These are phyloP conservation scores for Dictyophora rubrovolvata DNA, from an alignment of 768 basidiomycete species.

Conservation along the genomic window DNA sequence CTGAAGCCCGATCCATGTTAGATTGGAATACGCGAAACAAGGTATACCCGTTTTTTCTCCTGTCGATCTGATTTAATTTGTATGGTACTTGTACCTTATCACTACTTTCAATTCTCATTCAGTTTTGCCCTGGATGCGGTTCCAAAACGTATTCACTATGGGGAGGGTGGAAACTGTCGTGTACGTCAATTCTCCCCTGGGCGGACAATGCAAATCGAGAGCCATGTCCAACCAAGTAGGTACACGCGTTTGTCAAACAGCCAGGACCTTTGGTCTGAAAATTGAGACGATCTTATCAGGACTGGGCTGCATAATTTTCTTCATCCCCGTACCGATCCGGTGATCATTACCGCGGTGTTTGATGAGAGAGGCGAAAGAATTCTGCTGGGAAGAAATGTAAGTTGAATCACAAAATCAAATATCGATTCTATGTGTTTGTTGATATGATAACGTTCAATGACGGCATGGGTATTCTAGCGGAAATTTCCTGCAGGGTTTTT, in stretches of 20 bases:
- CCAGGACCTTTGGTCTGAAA: conserved; percentile 2
- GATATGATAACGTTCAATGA: neutral
- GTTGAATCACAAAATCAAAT: conserved; percentile 17
- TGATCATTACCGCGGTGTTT: conserved; percentile 84
- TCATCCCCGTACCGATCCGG: conserved; percentile 76
- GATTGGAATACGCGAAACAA: conserved; percentile 94
- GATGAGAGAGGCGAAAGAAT: conserved; percentile 75
- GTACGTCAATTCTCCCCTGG: conserved; percentile 69
- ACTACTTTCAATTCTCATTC: neutral
- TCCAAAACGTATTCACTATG: conserved; percentile 73
- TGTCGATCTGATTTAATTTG: neutral
- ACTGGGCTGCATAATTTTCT: conserved; percentile 82
- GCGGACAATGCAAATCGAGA: conserved; percentile 48
- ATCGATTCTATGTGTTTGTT: neutral
- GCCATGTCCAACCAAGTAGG: conserved; percentile 66
- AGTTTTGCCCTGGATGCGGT: conserved; percentile 91
- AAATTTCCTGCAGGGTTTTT: conserved; percentile 61
- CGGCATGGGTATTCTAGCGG: conserved; percentile 32
- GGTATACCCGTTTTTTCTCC: conserved; percentile 27
- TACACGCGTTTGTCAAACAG: conserved; percentile 7
- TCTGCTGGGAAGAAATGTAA: conserved; percentile 76
- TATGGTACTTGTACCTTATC: neutral
- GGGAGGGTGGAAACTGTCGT: conserved; percentile 94
- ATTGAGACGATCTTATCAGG: conserved; percentile 26
- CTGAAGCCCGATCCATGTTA: conserved; percentile 66